Conservation (phyloP, 306 rosid genomes). For the Styphnolobium japonicum region DNA sequence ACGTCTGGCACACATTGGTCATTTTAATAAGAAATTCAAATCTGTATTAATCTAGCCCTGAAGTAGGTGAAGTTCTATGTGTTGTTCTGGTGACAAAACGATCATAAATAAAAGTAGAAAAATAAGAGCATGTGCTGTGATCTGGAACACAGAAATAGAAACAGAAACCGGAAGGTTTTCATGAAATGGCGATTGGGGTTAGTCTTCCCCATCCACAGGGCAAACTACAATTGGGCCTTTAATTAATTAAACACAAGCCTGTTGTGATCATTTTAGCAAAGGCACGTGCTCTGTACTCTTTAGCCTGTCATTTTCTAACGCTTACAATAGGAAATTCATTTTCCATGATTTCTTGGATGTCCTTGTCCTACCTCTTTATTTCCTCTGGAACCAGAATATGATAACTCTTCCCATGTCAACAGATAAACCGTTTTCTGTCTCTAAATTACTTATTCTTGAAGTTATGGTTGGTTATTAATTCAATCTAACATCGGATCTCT, state of each 20-base stretch:
- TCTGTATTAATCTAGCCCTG: not conserved
- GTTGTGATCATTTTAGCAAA: not conserved
- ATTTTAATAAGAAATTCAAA: not conserved
- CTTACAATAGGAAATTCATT: not conserved
- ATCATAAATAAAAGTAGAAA: not conserved
- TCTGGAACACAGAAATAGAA: not conserved
- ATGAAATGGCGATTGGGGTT: not conserved
- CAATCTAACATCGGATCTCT: too few species aligned
- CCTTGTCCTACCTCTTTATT: not conserved
- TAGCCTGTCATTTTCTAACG: not conserved
- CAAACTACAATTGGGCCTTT: not conserved
- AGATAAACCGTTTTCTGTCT: not conserved
- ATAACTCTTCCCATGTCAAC: not conserved
- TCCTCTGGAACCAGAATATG: not conserved
- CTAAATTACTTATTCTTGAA: not conserved
- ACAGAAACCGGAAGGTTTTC: not conserved
- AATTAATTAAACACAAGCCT: not conserved
- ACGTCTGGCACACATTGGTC: not conserved
- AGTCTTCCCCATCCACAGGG: not conserved
- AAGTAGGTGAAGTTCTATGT: constrained; percentile 1
- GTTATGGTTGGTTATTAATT: not conserved
- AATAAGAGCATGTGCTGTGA: constrained; percentile 16
- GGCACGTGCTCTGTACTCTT: not conserved
- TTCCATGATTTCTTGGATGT: not conserved
- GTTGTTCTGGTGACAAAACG: not conserved